Evolutionary conservation across 202 grass and related monocot species (phyloP).

Genomic region (Panicum hallii): DNA sequence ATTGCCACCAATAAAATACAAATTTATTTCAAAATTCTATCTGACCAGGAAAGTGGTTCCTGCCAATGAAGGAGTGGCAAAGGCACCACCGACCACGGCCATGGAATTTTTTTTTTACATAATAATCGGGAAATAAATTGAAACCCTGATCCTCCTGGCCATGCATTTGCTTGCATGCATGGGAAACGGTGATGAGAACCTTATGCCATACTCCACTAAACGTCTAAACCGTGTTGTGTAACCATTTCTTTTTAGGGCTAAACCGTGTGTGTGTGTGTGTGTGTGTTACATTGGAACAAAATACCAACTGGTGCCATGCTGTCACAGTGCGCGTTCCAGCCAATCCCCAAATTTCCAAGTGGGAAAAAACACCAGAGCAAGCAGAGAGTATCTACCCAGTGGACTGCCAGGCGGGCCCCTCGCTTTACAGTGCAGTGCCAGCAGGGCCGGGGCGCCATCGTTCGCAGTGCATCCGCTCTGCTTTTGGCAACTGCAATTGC

Average conservation of each 20-base stretch:
- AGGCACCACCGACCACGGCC: neutral
- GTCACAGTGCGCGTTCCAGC: conserved; percentile 35
- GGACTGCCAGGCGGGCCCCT: conserved; percentile 6
- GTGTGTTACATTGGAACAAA: neutral
- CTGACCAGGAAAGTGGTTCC: neutral
- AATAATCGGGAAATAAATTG: neutral
- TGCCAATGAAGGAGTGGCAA: neutral
- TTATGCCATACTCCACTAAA: neutral
- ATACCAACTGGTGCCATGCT: conserved; percentile 27
- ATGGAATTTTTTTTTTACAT: neutral
- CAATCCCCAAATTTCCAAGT: conserved; percentile 34
- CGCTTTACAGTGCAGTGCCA: conserved; percentile 38
- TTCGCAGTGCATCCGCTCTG: neutral
- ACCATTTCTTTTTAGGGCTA: neutral
- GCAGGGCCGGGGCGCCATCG: neutral
- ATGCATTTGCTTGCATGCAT: neutral
- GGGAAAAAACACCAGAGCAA: neutral
- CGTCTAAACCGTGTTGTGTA: neutral
- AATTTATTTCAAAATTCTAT: neutral
- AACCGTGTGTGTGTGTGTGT: conserved; percentile 20
- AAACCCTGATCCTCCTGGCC: neutral
- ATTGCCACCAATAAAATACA: too few relatives aligned
- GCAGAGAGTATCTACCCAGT: neutral
- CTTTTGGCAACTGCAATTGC: neutral
- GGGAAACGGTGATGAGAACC: neutral